A percentile compares a stretch with the other conserved stretches of the same genome.
Conservation (phyloP, 495 filamentous ascomycete species). For the Tuber calosporum region DNA sequence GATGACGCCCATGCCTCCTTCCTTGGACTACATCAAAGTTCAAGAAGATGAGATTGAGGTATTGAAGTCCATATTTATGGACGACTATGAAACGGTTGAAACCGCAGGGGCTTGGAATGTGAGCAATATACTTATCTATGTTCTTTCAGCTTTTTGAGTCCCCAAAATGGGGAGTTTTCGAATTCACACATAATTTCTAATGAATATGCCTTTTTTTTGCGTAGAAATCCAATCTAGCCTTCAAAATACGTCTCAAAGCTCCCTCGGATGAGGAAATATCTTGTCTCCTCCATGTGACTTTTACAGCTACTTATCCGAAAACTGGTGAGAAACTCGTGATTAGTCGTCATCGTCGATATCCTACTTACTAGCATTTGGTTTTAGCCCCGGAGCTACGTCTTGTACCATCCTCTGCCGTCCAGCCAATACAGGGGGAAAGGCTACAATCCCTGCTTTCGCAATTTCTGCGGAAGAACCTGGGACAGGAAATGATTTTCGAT, state of each 20-base stretch:
- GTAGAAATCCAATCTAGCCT: constrained; percentile 69
- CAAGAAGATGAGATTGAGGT: constrained; percentile 85
- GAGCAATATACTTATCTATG: constrained; percentile 21
- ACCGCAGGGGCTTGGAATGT: constrained; percentile 77
- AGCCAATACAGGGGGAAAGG: constrained; percentile 60
- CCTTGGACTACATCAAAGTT: constrained; percentile 69
- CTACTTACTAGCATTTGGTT: constrained; percentile 4
- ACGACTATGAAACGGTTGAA: constrained; percentile 73
- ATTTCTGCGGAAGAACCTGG: constrained; percentile 52
- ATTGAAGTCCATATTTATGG: constrained; percentile 81
- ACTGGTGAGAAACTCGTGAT: constrained; percentile 44
- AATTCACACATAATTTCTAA: constrained; percentile 19
- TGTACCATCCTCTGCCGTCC: constrained; percentile 55
- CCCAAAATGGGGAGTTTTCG: neutral
- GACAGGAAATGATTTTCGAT: constrained; percentile 83
- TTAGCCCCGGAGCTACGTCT: constrained; percentile 60
- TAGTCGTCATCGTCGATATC: constrained; percentile 5
- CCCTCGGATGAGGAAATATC: constrained; percentile 56
- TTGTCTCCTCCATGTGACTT: constrained; percentile 51
- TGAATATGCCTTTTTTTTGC: constrained; percentile 16
- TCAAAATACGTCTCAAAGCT: constrained; percentile 70
- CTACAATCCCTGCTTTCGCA: constrained; percentile 39
- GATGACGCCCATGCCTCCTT: constrained; percentile 40
- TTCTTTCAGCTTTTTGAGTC: constrained; percentile 11
- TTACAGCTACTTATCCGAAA: constrained; percentile 92